Evolutionary conservation across 2,329 filamentous ascomycete genomes (phyloP), one percentile per base, ranked within the genome.

Genomic region (Ceratocystis ficicola): DNA sequence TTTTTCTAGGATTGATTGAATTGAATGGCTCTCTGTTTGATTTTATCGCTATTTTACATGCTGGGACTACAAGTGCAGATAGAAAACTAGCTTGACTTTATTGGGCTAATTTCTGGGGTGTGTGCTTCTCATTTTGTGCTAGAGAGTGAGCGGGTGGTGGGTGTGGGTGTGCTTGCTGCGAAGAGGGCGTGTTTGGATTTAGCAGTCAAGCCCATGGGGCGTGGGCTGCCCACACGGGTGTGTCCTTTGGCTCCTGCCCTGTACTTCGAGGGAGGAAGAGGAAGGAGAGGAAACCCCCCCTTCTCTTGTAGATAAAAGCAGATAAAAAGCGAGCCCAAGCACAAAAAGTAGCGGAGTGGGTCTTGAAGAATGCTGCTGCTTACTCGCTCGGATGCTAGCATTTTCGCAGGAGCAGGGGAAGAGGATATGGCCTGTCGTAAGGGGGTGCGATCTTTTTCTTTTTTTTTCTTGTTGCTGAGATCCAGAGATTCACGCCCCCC

Each of bases 311-410:
- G 20, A 22, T 25, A 28, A 52, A 25, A 25, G 3, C 2, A 20
- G 25, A 52, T 22, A 17, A 25, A 32, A n/a, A 20, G 25, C 15
- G n/a, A 30, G 12, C 25, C 28, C 55, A 59, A 36, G 30, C 55
- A 59, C n/a, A 7, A 30, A 10, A 36, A n/a, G 55, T 10, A 25
- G 48, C 22, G 8, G 8, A 59, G 55, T 59, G 55, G 55, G 55
- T 59, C 55, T 59, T 59, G 55, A 59, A 59, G 28, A 59, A 59
- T 59, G 28, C 30, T 59, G 28, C 30, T 59, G 55, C 52, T 57
- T 57, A 15, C 55, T 59, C 17, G 55, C 55, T 59, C 55, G 55
- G 55, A 59, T 59, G 55, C 22, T 59, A 36, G 17, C 28, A 59
- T 59, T 59, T 17, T n/a, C 28, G 55, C 36, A 17, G 15, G 28